A percentile compares a stretch with the other conserved stretches of the same genome.
These are phyloP conservation scores for Venturiaceae sp. DNA, from an alignment of 2,329 filamentous ascomycete species.

Conservation along the genomic window DNA sequence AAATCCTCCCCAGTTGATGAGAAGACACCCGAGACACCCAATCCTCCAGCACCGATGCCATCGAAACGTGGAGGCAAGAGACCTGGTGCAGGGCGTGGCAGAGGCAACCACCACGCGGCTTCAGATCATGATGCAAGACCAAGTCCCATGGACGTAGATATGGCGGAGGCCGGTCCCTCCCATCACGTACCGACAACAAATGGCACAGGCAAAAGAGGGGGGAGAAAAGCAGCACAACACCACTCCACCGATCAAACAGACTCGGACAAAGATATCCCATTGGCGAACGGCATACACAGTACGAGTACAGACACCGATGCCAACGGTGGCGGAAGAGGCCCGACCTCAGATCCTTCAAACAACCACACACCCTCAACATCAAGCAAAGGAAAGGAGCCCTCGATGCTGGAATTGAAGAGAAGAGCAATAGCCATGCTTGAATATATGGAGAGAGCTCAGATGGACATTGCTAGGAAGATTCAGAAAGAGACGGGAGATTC, in stretches of 20 bases:
- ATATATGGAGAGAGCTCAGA: slow-evolving; percentile 11
- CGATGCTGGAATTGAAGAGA: slow-evolving; percentile 8
- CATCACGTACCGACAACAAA: neutral
- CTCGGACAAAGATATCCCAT: neutral
- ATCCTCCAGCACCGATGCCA: neutral
- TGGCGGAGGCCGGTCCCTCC: neutral
- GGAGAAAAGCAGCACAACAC: neutral
- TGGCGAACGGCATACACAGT: neutral
- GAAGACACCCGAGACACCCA: neutral
- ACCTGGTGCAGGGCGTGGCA: slow-evolving; percentile 1
- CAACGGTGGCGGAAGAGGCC: neutral
- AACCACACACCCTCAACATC: neutral
- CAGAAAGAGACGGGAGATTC: slow-evolving; percentile 3
- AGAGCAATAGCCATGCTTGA: slow-evolving; percentile 9
- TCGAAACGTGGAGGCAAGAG: slow-evolving; percentile 3
- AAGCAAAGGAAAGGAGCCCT: slow-evolving; percentile 2
- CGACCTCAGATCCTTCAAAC: neutral
- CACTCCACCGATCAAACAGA: neutral
- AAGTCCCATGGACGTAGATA: neutral
- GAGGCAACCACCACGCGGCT: neutral
- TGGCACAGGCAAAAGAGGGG: neutral
- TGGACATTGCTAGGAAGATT: slow-evolving; percentile 12
- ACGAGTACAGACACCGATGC: neutral
- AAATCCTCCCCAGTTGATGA: neutral
- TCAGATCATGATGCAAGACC: neutral